Evolutionary conservation across 371 early-diverging fungal species (phyloP).

Genomic region (Thermomucor indicae-seudaticae): DNA sequence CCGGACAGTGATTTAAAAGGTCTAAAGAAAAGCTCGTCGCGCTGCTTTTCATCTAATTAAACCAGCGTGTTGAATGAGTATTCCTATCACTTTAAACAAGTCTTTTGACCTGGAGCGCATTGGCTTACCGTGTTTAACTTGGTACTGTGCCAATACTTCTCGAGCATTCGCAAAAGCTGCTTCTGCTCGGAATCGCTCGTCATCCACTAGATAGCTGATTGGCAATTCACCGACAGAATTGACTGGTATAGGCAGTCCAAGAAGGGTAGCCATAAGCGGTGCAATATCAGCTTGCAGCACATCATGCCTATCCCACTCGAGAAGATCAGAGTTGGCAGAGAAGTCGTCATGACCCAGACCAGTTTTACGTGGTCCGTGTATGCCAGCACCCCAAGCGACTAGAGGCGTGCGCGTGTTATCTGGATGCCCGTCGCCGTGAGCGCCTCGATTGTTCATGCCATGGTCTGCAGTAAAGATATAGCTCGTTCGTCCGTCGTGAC

Average conservation of each 20-base stretch:
- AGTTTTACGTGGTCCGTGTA: slow-evolving; percentile 51
- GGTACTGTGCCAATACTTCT: slow-evolving; percentile 82
- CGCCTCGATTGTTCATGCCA: slow-evolving; percentile 91
- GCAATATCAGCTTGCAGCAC: slow-evolving; percentile 95
- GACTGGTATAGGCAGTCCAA: slow-evolving; percentile 83
- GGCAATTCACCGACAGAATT: slow-evolving; percentile 93
- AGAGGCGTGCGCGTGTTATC: slow-evolving; percentile 93
- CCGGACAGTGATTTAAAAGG: slow-evolving; percentile 64
- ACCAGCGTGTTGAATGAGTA: no score
- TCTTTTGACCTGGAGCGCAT: background rate
- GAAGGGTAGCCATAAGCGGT: slow-evolving; percentile 88
- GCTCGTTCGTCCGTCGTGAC: slow-evolving; percentile 77
- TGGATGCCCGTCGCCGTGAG: slow-evolving; percentile 94
- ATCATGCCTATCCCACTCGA: slow-evolving; percentile 64
- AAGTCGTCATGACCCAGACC: slow-evolving; percentile 58
- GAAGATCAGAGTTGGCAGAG: slow-evolving; percentile 64
- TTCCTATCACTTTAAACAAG: no score
- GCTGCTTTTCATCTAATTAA: slow-evolving; percentile 71
- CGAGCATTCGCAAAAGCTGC: slow-evolving; percentile 77
- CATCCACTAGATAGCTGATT: slow-evolving; percentile 63
- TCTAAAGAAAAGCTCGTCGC: slow-evolving; percentile 72
- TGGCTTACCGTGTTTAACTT: slow-evolving; percentile 68
- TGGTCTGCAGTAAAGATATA: slow-evolving; percentile 94
- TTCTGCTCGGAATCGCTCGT: slow-evolving; percentile 67
- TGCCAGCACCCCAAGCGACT: slow-evolving; percentile 94